These are phyloP conservation scores for Hypsizygus marmoreus DNA, from an alignment of 768 basidiomycete species.

Conservation along the genomic window DNA sequence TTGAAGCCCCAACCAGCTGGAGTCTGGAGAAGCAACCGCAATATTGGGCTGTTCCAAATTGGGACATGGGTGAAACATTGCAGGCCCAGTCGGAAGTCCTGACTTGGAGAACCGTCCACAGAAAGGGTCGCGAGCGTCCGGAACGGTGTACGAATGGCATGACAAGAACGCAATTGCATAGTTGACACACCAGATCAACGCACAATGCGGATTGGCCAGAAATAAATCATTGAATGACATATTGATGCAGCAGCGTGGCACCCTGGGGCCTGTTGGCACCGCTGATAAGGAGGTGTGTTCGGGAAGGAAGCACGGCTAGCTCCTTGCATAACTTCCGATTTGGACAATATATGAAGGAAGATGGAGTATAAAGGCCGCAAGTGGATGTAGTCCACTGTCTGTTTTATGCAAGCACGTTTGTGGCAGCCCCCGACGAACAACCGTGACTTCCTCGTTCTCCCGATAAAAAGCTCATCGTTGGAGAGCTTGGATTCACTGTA, in stretches of 20 bases:
- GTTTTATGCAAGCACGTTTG: constrained; percentile 49
- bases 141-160: too few species aligned
- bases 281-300: constrained; percentile 34
- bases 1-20: too few species aligned
- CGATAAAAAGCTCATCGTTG: constrained; percentile 21
- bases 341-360: constrained; percentile 26
- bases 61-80: too few species aligned
- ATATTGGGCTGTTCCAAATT: too few species aligned
- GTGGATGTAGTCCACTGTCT: constrained; percentile 24
- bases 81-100: too few species aligned
- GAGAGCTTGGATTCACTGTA: not conserved
- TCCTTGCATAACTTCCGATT: constrained; percentile 17
- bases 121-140: too few species aligned
- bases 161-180: not conserved
- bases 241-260: constrained; percentile 15
- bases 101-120: too few species aligned
- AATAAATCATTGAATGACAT: constrained; percentile 6
- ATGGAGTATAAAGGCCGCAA: constrained; percentile 40
- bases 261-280: too few species aligned
- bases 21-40: too few species aligned
- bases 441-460: constrained; percentile 15
- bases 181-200: constrained; percentile 14
- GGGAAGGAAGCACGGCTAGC: constrained; percentile 11
- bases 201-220: constrained; percentile 4
- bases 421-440: constrained; percentile 24